phyloP scores from a whole-genome alignment of 495 filamentous ascomycete genomes.

The Penicillium soppii region DNA sequence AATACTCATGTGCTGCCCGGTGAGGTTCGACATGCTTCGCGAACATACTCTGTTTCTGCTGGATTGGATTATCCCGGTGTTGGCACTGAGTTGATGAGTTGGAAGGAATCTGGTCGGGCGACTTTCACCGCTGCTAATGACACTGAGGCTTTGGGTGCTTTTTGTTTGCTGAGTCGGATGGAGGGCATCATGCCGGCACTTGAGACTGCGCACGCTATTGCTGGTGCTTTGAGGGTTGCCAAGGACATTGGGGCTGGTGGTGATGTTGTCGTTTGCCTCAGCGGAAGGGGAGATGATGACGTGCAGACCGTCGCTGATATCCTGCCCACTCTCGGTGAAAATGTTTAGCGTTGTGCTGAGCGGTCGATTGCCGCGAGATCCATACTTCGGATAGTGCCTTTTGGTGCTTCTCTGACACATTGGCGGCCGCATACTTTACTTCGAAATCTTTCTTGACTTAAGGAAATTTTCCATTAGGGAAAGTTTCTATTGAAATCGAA shows the following conservation, averaged over 20 bases:
- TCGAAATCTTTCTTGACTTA: no score
- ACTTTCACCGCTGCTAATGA: constrained; percentile 88
- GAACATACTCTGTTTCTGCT: constrained; percentile 90
- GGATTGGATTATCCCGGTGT: constrained; percentile 95
- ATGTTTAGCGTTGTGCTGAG: no score
- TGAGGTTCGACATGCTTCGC: constrained; percentile 79
- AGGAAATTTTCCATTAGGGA: no score
- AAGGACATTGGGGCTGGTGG: constrained; percentile 81
- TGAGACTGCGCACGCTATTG: constrained; percentile 84
- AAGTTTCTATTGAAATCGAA: no score
- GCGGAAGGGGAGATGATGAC: constrained; percentile 92
- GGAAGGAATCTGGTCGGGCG: constrained; percentile 84
- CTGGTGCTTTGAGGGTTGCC: constrained; percentile 81
- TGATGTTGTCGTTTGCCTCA: constrained; percentile 87
- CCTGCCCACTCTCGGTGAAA: no score
- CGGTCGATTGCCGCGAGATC: no score
- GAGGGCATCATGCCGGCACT: constrained; percentile 55
- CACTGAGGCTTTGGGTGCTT: constrained; percentile 80
- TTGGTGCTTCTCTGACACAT: no score
- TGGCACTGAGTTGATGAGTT: constrained; percentile 80
- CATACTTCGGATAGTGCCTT: no score
- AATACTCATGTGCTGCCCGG: constrained; percentile 90
- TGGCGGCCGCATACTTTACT: no score
- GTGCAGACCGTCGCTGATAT: constrained; percentile 95
- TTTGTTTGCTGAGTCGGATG: constrained; percentile 72